Base-by-base conservation (phyloP, 768 basidiomycete genomes). In the Hortiboletus campestris region DNA sequence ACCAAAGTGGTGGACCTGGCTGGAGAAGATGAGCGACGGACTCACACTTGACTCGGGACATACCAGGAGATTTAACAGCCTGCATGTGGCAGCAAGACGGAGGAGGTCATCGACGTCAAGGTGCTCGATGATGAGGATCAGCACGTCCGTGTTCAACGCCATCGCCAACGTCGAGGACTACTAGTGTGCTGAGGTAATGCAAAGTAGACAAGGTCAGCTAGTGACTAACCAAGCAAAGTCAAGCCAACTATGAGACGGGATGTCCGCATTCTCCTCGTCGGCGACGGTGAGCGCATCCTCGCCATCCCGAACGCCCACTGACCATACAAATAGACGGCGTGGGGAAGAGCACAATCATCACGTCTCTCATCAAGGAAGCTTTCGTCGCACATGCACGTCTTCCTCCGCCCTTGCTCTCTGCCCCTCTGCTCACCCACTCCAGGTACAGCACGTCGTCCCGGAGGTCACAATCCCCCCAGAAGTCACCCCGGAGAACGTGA, bases 381-480 rank as follows among this genome's bases (percentile, higher is more conserved):
- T 97, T 89, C 70, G 90, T 98, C 49, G 77, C 89, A 39, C 90
- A 94, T 75, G 95, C 94, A 72, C 60, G 80, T 68, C 40, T 19
- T 46, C 49, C 20, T 45, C 49, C 16, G 40, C 32, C 2, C 44
- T 6, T 7, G n/a, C 50, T 25, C 44, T 46, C 46, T 44, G 25
- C 41, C 38, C 41, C 3, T 25, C 38, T 45, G 31, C 50, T 62
- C 46, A 57, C 46, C 31, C 51, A 12, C 36, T 34, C 6, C 66
- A 97, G 95, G 94, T 97, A 44, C 94, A 96, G 72, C 90, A 93
- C 63, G 80, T 96, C 65, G 88, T 98, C 39, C 96, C 96, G 4
- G 96, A 98, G 72, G 94, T 99, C 44, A 98, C 96, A 8, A 97
- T 99, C 52, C 97, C 96, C 8, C 94, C 95, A 64, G 92, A 95